Percentiles rank a stretch among this genome's conserved stretches.
Evolutionary conservation across 306 rosid species (phyloP).

Genomic region (Malus sieversii): DNA sequence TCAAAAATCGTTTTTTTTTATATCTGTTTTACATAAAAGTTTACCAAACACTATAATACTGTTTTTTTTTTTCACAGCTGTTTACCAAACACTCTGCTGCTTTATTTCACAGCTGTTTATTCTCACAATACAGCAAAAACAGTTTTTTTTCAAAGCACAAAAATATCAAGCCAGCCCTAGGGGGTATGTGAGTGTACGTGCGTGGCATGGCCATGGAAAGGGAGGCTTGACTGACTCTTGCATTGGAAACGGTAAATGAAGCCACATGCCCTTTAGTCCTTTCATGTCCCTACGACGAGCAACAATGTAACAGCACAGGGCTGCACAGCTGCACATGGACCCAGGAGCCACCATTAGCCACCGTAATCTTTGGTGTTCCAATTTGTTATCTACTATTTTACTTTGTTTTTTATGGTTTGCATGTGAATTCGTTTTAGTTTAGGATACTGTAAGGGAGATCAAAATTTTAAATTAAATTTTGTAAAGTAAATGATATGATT

Average conservation of each 20-base stretch:
- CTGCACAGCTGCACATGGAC: background rate
- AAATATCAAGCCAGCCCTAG: too few species aligned
- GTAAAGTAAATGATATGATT: too few species aligned
- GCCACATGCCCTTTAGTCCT: slow-evolving; percentile 20
- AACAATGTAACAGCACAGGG: slow-evolving; percentile 5
- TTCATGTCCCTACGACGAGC: slow-evolving; percentile 15
- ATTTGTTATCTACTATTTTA: background rate
- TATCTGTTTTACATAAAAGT: too few species aligned
- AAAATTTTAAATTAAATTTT: too few species aligned
- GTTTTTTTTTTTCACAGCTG: too few species aligned
- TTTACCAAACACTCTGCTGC: too few species aligned
- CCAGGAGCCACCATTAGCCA: slow-evolving; percentile 4
- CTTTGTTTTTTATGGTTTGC: background rate
- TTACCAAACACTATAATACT: too few species aligned
- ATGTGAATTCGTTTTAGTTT: background rate
- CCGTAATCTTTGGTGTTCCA: background rate
- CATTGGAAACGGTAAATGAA: slow-evolving; percentile 25
- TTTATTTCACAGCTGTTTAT: too few species aligned
- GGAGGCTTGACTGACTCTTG: slow-evolving; percentile 10
- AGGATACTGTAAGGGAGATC: too few species aligned
- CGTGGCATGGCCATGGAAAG: background rate
- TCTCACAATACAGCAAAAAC: too few species aligned
- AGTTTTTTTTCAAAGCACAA: too few species aligned
- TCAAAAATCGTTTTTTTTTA: too few species aligned
- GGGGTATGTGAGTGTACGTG: background rate